Evolutionary conservation across 2,329 filamentous ascomycete species (phyloP).

Genomic region (Annulohypoxylon truncatum): DNA sequence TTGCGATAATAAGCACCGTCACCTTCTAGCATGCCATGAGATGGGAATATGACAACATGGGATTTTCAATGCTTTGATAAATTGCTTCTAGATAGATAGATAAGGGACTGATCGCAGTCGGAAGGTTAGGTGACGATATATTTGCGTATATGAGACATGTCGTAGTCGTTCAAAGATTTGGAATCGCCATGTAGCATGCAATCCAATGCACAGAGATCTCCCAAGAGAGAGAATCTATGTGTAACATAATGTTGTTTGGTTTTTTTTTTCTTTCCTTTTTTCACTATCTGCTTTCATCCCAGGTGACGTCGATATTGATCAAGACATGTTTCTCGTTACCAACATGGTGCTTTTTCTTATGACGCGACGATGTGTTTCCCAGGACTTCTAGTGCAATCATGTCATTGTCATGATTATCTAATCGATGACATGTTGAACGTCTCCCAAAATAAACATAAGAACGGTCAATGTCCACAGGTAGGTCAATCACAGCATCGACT

Average conservation of each 20-base stretch:
- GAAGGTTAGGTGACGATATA: no score
- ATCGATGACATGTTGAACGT: not conserved
- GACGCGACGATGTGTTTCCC: not conserved
- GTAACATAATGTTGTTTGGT: not conserved
- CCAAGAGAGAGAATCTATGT: no score
- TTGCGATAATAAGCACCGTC: no score
- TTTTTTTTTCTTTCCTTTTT: not conserved
- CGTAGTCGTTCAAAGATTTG: no score
- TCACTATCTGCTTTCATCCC: not conserved
- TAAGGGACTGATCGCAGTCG: no score
- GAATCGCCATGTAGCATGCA: not conserved
- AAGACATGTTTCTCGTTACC: not conserved
- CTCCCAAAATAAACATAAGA: not conserved
- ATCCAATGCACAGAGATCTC: not conserved
- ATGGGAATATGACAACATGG: no score
- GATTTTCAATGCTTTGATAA: no score
- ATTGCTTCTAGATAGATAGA: no score
- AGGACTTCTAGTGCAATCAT: not conserved
- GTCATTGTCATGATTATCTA: slow-evolving; percentile 21
- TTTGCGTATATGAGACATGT: no score
- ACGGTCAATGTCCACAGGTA: not conserved
- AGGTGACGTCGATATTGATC: slow-evolving; percentile 4
- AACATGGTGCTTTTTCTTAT: not conserved
- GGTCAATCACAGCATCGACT: no score
- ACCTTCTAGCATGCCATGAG: no score